Base-by-base conservation (phyloP, 2,329 filamentous ascomycete genomes). In the Polytolypa hystricis region DNA sequence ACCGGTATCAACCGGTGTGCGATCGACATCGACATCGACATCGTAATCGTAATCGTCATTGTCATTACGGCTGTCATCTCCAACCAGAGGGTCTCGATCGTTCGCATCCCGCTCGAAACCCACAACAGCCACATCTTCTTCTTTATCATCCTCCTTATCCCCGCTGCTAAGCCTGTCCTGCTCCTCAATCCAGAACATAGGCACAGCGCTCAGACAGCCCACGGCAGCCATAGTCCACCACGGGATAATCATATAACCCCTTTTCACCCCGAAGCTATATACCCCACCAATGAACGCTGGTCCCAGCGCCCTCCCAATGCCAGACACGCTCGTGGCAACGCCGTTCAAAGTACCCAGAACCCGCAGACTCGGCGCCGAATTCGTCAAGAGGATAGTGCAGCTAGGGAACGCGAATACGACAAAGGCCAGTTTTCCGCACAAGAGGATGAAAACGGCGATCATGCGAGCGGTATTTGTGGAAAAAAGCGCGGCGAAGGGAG, bases 291-390 rank as follows among this genome's bases (percentile, higher is more conserved):
- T 72, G 21, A 81, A 57, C 0, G 83, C 82, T 0, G 91, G 89
- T 0, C 91, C 91, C 1, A 72, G 51, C 1, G 85, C 87, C 33
- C 87, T 69, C 2, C 87, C 89, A 4, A 95, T 58, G 0, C 84
- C 86, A 45, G 79, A 81, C 21, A 87, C 76, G 38, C 80, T 82
- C 0, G 87, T 94, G 0, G 85, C 87, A 42, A 94, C 77, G 2
- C 89, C 91, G 52, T 96, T 96, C 38, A 96, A 64, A 0, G 87
- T 95, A 1, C 86, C 87, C 4, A 96, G 71, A 7, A 93, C 74
- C 29, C 72, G 67, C 11, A 94, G 64, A 37, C 80, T 86, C 1
- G 70, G 62, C 4, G 85, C 85, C 7, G 80, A 84, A 60, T 95
- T 95, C 18, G 87, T 95, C 25, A 96, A 71, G 32, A 96, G 68